phyloP scores from a whole-genome alignment of 345 rosid species.

The Eucalyptus paniculata region DNA sequence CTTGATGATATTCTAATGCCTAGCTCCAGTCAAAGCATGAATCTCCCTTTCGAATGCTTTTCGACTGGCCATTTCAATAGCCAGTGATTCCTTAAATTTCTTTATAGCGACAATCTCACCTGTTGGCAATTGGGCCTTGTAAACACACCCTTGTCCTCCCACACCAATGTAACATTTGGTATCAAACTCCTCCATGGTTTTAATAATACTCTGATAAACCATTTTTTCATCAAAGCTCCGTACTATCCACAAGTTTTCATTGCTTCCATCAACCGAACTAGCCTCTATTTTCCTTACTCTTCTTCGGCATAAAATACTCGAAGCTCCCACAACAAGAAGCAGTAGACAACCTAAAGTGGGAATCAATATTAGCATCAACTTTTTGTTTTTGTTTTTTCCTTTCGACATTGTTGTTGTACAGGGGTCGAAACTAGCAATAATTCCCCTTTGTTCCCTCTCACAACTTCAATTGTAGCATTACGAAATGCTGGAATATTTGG shows the following conservation, averaged over 20 bases:
- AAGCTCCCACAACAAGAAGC: not conserved
- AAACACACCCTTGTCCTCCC: constrained; percentile 11
- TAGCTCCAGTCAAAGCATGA: not conserved
- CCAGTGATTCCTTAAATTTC: not conserved
- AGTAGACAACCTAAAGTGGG: not conserved
- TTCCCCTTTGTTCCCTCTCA: constrained; percentile 5
- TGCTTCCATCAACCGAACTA: not conserved
- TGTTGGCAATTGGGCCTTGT: not conserved
- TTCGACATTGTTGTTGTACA: not conserved
- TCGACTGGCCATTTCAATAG: not conserved
- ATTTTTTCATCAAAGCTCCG: not conserved
- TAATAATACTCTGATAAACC: not conserved
- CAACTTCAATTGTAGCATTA: not conserved
- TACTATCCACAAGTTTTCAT: not conserved
- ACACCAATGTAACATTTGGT: not conserved
- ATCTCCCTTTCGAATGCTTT: constrained; percentile 15
- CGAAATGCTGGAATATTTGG: constrained; percentile 13
- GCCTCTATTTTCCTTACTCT: not conserved
- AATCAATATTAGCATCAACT: not conserved
- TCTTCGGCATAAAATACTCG: not conserved
- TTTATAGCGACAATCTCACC: constrained; percentile 4
- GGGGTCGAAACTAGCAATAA: not conserved
- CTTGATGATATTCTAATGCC: constrained; percentile 19
- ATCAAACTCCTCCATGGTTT: not conserved
- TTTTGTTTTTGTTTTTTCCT: not conserved